Evolutionary conservation across 805 yeast genomes (phyloP).

Genomic region (Ogataea paraovalis): DNA sequence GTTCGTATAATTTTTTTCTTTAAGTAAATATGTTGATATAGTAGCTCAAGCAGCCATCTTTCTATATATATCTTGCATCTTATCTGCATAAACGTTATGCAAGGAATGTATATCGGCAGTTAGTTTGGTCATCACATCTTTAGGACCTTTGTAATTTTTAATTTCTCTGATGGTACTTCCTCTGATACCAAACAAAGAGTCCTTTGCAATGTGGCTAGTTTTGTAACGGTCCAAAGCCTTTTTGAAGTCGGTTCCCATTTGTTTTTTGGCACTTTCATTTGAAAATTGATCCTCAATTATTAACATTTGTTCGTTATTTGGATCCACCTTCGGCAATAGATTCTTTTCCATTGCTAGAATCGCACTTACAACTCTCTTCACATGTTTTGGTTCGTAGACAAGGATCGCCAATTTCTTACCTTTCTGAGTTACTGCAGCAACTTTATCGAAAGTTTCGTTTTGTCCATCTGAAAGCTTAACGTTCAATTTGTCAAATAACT

Average conservation of each 20-base stretch:
- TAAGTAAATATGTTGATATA: not conserved
- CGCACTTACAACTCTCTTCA: slow-evolving; percentile 65
- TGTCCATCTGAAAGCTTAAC: slow-evolving; percentile 48
- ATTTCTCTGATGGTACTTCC: slow-evolving; percentile 53
- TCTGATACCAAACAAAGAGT: slow-evolving; percentile 54
- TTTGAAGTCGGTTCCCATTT: slow-evolving; percentile 59
- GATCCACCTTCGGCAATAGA: slow-evolving; percentile 76
- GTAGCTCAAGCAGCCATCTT: not conserved
- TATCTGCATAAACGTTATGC: slow-evolving; percentile 60
- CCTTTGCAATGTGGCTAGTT: slow-evolving; percentile 40
- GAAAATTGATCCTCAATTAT: slow-evolving; percentile 73
- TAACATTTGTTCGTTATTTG: slow-evolving; percentile 66
- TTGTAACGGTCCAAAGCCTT: slow-evolving; percentile 61
- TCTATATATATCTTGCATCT: slow-evolving; percentile 54
- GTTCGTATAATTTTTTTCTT: not conserved
- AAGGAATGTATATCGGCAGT: slow-evolving; percentile 60
- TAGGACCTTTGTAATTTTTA: slow-evolving; percentile 43
- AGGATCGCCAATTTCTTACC: slow-evolving; percentile 74
- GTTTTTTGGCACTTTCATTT: slow-evolving; percentile 57
- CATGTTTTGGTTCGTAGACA: slow-evolving; percentile 77
- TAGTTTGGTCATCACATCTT: slow-evolving; percentile 52
- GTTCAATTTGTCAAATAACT: slow-evolving; percentile 55
- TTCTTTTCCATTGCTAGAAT: slow-evolving; percentile 66
- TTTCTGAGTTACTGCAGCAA: slow-evolving; percentile 69
- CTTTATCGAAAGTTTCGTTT: slow-evolving; percentile 45